Evolutionary conservation across 208 protist species (phyloP), one percentile per base, ranked within the genome.

Genomic region (Wallacemonas sp.): DNA sequence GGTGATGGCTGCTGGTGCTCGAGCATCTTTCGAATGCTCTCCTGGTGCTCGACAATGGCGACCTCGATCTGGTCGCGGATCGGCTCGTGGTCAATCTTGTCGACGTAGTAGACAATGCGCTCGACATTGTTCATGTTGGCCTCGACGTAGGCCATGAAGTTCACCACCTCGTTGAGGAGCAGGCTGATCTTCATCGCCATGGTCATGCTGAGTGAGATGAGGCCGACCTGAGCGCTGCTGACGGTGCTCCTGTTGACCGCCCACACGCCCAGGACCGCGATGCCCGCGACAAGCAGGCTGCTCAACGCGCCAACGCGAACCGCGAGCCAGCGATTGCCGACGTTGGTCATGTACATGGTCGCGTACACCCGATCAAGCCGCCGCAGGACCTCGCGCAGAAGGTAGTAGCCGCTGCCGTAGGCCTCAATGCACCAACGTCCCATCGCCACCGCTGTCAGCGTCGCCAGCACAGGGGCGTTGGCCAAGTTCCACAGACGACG

Each of bases 381-480:
- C n/a, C 7, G 33, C 39, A 75, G 46, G 52, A 49, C 65, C 67
- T 79, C 54, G 20, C 33, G 23, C 20, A 92, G 52, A 18, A 92
- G 41, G 26, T 28, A 54, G 48, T 70, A 61, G 28, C 63, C 41
- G 44, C 67, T 71, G n/a, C 70, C 54, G 62, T 87, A 98, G 4
- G 95, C 79, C 26, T 65, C 61, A 54, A 99, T 97, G 2, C 91
- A 96, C 12, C 61, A 46, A 2, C 96, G 57, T 32, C 96, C 95
- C 18, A 67, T 72, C 7, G 98, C 49, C 22, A 97, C 96, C 55
- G 98, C 95, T 32, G 70, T 70, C 46, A 99, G 94, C 45, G 97
- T 55, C 4, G 91, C 77, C 65, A 97, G 94, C 28, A 99, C 74
- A 22, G 98, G 98, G 7, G 92, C 96, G 67, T 93, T 83, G 14